A percentile compares a stretch with the other conserved stretches of the same genome.
Evolutionary conservation across 768 basidiomycete species (phyloP).

Genomic region (Sarcodon sp.): DNA sequence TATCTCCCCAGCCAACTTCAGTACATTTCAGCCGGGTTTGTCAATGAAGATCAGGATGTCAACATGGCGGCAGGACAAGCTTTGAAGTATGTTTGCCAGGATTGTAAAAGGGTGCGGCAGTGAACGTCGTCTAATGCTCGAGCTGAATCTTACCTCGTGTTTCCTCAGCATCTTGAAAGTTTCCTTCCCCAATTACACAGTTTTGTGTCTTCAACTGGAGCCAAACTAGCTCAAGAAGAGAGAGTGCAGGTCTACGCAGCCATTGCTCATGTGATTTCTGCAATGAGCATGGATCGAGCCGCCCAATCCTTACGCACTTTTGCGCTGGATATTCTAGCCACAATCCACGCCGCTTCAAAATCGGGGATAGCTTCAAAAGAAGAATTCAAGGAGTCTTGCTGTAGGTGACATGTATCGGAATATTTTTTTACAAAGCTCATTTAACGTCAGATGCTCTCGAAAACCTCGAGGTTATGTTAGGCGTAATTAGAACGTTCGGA

Average conservation of each 20-base stretch:
- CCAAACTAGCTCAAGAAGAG: constrained; percentile 77
- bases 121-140: background rate
- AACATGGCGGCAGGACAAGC: constrained; percentile 92
- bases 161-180: constrained; percentile 68
- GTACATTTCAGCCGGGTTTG: constrained; percentile 89
- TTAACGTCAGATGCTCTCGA: constrained; percentile 61
- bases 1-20: constrained; percentile 80
- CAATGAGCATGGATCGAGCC: constrained; percentile 84
- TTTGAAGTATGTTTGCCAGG: constrained; percentile 92
- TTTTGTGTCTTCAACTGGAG: constrained; percentile 71
- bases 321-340: constrained; percentile 69
- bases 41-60: constrained; percentile 69
- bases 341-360: constrained; percentile 51
- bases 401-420: background rate
- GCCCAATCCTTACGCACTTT: constrained; percentile 82
- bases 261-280: constrained; percentile 88
- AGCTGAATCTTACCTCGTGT: constrained; percentile 1
- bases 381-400: constrained; percentile 30
- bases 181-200: constrained; percentile 87
- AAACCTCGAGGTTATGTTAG: constrained; percentile 86
- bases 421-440: background rate
- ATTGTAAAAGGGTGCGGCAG: constrained; percentile 69
- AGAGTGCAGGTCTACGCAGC: constrained; percentile 90
- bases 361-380: constrained; percentile 50
- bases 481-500: constrained; percentile 70